Base-by-base conservation (phyloP, 768 basidiomycete species). In the Boletus reticulatus region DNA sequence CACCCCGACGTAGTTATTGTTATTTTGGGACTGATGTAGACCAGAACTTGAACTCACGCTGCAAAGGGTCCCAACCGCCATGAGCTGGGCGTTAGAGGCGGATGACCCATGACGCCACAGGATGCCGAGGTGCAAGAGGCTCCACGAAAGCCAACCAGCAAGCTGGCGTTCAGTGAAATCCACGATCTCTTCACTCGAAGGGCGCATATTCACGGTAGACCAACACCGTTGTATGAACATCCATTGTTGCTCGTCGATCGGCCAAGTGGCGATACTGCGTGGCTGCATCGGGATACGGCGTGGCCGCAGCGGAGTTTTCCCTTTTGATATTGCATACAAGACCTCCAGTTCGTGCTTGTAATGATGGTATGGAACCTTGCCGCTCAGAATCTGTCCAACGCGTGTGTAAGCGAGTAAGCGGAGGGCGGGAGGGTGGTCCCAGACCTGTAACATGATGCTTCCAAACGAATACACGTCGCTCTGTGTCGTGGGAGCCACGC, bases 181-280 rank as follows among this genome's bases (percentile, higher is more conserved):
- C 27, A 59, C 44, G 2, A 76, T 70, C 39, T 72, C 71, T 10
- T 53, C 56, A 12, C 62, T 55, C 14, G 62, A 62, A 12, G 75
- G 76, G 27, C 75, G 64, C 16, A 27, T 27, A 27, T 27, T 8
- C 27, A 27, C 27, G 1, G 8, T 70, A 19, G 57, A 63, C 60
- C 63, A 59, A 14, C 63, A 64, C 2, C 34, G 31, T 32, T 44
- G 46, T 13, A 62, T 59, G n/a, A 58, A 64, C 14, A 2, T 8
- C 63, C 56, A 63, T 42, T 53, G 52, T 22, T 10, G 12, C 12
- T 52, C 60, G 3, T 37, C 47, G 19, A 65, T 27, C 22, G 48
- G 9, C 11, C 22, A n/a, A n/a, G 22, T 22, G 22, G 10, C 13
- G 22, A 4, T 7, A 2, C 9, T 22, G 0, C 22, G n/a, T n/a